Conservation (phyloP, 768 basidiomycete species). For the Scleroderma citrinum region DNA sequence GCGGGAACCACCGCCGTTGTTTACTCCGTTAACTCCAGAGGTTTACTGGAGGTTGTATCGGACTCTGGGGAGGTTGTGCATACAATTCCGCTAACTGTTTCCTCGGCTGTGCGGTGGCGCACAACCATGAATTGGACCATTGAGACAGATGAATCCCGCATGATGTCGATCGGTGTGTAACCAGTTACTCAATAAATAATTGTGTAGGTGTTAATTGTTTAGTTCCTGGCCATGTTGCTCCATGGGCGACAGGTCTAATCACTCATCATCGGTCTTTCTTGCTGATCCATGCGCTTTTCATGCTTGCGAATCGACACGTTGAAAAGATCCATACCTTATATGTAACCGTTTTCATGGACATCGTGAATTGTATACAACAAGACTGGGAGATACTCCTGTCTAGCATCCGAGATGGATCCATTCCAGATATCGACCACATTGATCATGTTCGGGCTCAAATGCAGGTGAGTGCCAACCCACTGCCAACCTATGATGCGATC, state of each 20-base stretch:
- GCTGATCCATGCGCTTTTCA: constrained; percentile 18
- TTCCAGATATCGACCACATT: constrained; percentile 13
- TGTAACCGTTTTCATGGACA: constrained; percentile 7
- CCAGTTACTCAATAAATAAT: neutral
- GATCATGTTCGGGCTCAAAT: constrained; percentile 9
- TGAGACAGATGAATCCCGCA: neutral
- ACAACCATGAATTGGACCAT: neutral
- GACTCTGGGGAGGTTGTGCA: neutral
- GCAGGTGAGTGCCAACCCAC: constrained; percentile 2
- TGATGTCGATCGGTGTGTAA: neutral
- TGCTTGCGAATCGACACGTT: constrained; percentile 6
- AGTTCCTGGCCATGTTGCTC: constrained; percentile 10
- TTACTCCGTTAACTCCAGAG: neutral
- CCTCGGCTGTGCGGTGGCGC: neutral
- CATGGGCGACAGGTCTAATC: constrained; percentile 13
- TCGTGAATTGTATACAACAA: constrained; percentile 12
- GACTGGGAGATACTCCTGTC: constrained; percentile 13
- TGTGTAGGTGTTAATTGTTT: neutral
- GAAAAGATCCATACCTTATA: neutral
- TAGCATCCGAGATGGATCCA: constrained; percentile 8
- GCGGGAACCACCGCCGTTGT: too few species aligned
- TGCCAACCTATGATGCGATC: too few species aligned
- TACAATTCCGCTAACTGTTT: neutral
- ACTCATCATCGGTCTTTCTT: constrained; percentile 12
- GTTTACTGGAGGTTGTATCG: too few species aligned